These are phyloP conservation scores for Amanita inopinata DNA, from an alignment of 768 basidiomycete genomes.

Conservation along the genomic window DNA sequence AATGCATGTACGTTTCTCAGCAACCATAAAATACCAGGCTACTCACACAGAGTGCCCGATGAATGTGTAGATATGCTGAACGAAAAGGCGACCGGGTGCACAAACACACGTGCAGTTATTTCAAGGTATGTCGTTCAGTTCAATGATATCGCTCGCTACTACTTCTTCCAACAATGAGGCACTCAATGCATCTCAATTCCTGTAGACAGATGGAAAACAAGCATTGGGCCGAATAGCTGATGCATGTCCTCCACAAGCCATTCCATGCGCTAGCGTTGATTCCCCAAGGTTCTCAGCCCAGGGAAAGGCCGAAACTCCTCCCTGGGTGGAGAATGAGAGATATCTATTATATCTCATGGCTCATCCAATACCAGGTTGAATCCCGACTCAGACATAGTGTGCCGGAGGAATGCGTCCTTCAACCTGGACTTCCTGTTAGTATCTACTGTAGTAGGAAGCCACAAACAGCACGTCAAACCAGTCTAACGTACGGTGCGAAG, in stretches of 20 bases:
- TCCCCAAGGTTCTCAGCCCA: conserved; percentile 8
- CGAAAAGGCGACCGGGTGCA: neutral
- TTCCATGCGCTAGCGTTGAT: conserved; percentile 3
- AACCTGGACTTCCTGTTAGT: too few relatives aligned
- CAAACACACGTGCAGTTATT: conserved; percentile 7
- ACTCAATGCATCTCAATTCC: neutral
- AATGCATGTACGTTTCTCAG: conserved; percentile 10
- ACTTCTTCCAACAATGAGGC: too few relatives aligned
- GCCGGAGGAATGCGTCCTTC: too few relatives aligned
- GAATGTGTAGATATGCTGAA: neutral
- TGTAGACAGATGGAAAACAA: conserved; percentile 5
- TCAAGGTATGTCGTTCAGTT: conserved; percentile 11
- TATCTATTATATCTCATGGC: conserved; percentile 1
- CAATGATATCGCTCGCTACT: too few relatives aligned
- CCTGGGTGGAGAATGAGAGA: conserved; percentile 8
- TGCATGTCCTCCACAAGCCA: conserved; percentile 7
- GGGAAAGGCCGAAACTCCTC: conserved; percentile 4
- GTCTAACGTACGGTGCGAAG: conserved; percentile 6
- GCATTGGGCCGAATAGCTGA: neutral
- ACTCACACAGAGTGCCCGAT: neutral
- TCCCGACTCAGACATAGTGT: too few relatives aligned
- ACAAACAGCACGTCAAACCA: neutral
- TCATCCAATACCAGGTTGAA: neutral
- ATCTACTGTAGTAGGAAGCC: neutral
- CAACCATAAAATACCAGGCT: too few relatives aligned